Evolutionary conservation across 768 basidiomycete genomes (phyloP), one percentile per base, ranked within the genome.

Genomic region (Roridomyces roridus): DNA sequence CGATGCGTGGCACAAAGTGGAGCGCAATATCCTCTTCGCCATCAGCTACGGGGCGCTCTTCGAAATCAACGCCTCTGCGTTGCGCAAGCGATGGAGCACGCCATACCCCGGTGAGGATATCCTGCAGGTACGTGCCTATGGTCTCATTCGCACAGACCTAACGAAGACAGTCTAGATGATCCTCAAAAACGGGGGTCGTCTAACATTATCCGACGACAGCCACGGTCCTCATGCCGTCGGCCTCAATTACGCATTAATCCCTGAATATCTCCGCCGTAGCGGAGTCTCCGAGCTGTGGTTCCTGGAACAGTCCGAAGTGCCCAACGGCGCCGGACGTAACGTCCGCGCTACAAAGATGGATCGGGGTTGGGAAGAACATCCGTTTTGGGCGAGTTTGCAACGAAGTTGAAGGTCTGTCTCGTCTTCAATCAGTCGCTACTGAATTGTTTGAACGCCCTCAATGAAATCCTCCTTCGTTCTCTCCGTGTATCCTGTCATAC

Each of bases 161-260:
- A n/a, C n/a, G n/a, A n/a, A n/a, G n/a, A n/a, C n/a, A n/a, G n/a
- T n/a, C n/a, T 68, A 98, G 96, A 66, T 89, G 21, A 91, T 98
- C 53, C 63, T 85, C n/a, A 68, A 78, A 39, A 71, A 79, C 44
- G 84, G 81, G 10, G 97, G 96, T 3, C 84, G 85, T 21, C 85
- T 97, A 60, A 83, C 88, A 18, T 80, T 99, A 24, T 98, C 96
- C 6, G 97, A 98, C 69, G 97, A 98, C 74, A 96, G 95, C 48
- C 97, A 99, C 66, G 94, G 93, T 0, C 90, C 94, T 2, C 84
- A 86, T 26, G 85, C 86, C 9, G 94, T 98, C 50, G 95, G 94
- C 0, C 77, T 94, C 55, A 94, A 98, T 71, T 99, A 98, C 65
- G 67, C 75, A 51, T 78, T 81, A 18, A 71, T 90, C 59, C 77